phyloP scores from a whole-genome alignment of 345 rosid species.

The Eucalyptus victrix region DNA sequence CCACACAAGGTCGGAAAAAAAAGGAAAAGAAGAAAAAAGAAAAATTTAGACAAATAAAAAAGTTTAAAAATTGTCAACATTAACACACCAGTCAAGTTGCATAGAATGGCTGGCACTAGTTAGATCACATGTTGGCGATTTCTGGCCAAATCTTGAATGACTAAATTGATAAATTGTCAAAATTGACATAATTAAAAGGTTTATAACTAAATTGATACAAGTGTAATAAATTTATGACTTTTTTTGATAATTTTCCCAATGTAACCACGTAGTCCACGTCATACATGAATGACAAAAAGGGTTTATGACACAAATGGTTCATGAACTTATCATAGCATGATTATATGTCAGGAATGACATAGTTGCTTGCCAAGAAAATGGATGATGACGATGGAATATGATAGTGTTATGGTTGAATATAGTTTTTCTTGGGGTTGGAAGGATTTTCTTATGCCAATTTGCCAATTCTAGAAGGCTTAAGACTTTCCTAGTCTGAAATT shows the following conservation, averaged over 20 bases:
- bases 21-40: neutral
- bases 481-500: neutral
- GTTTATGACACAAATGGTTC: neutral
- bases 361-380: neutral
- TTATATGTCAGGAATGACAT: neutral
- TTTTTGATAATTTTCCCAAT: neutral
- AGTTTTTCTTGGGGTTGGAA: neutral
- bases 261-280: neutral
- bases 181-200: neutral
- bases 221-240: neutral
- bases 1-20: neutral
- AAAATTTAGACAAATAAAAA: neutral
- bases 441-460: neutral
- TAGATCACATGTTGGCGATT: neutral
- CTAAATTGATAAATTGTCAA: neutral
- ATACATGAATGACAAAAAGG: neutral
- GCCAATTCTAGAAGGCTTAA: neutral
- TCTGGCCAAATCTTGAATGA: rapidly evolving
- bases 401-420: neutral
- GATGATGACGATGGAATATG: neutral
- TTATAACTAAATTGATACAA: neutral
- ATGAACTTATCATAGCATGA: neutral
- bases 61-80: neutral
- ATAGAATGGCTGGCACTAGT: rapidly evolving
- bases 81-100: rapidly evolving